Evolutionary conservation across 768 basidiomycete species (phyloP), one percentile per base, ranked within the genome.

Genomic region (Collybia nuda): DNA sequence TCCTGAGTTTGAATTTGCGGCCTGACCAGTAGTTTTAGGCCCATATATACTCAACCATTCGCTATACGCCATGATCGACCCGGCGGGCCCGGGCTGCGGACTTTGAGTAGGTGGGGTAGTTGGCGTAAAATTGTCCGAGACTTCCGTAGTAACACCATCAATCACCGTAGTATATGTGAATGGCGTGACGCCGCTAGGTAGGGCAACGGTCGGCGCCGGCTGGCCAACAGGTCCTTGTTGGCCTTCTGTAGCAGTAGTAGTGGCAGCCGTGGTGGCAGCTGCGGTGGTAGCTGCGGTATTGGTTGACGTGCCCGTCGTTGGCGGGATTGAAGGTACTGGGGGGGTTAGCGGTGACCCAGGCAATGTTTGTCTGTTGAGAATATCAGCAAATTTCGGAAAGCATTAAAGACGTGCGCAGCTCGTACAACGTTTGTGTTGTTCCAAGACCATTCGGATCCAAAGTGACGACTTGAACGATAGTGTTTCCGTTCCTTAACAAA

Each of bases 181-280:
- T 0, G 78, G 77, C 0, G 77, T 81, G 23, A 74, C 73, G 2
- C 74, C 80, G 5, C 75, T 74, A 26, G 79, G 69, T 2, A 66
- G 59, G 18, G 56, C 64, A 2, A 63, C 65, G 21, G 66, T 69
- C 4, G 76, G 24, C 2, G 59, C 71, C 19, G 83, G 82, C 55
- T 78, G 75, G 6, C 76, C 86, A 0, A 87, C 85, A 2, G 84
- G 82, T 0, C 82, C 82, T 50, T 68, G 72, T 55, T 74, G 69
- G 2, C 63, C 59, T 1, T 62, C 47, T 2, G 61, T 35, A 1
- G 60, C 6, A 14, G 62, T 29, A 26, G 24, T 26, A 7, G 24
- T 26, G 24, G 24, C 7, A 14, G 61, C 24, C 15, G 56, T 39
- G n/a, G 60, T 56, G 12, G 63, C 51, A 6, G 62, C 23, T n/a